Evolutionary conservation across 2,329 filamentous ascomycete genomes (phyloP), one percentile per base, ranked within the genome.

Genomic region (Pezicula neosporulosa): DNA sequence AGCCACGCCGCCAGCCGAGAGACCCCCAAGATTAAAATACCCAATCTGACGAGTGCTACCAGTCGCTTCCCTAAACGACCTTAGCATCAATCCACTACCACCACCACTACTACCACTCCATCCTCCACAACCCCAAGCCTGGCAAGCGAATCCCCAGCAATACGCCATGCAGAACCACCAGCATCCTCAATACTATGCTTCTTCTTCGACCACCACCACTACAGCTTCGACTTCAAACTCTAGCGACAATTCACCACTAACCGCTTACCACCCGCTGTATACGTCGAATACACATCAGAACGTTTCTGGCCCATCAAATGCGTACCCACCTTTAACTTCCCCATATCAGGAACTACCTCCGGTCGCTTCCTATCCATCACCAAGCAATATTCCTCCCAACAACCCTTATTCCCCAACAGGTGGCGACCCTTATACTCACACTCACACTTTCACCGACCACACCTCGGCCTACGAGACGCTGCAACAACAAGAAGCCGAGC

Each of bases 381-480:
- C 30, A 33, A 33, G 8, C 30, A 33, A 33, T 13, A 10, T 33
- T 33, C 4, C 30, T 33, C 6, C 30, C 4, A 33, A 33, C 30
- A 33, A 33, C 6, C 30, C 30, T 3, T 33, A 33, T 33, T 33
- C 30, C 3, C 30, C 30, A 10, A 33, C 30, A 33, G 30, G 9
- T 9, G 30, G 9, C 45, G 38, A 43, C 12, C 33, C 49, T n/a
- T 53, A 49, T 43, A 33, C 44, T 15, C 43, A 49, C 19, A 15
- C 24, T 24, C 47, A 51, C 33, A 41, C 41, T 27, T 41, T 44
- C 44, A 18, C 44, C 52, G 3, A 41, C 37, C 39, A 48, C 33
- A 42, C 48, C 18, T 54, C 56, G 12, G 30, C 13, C 54, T 41
- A 47, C 50, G 42, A 44, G 3, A n/a, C 42, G 8, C n/a, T 28